Evolutionary conservation across 2,329 filamentous ascomycete genomes (phyloP).

Genomic region (Mariannaea sp.): DNA sequence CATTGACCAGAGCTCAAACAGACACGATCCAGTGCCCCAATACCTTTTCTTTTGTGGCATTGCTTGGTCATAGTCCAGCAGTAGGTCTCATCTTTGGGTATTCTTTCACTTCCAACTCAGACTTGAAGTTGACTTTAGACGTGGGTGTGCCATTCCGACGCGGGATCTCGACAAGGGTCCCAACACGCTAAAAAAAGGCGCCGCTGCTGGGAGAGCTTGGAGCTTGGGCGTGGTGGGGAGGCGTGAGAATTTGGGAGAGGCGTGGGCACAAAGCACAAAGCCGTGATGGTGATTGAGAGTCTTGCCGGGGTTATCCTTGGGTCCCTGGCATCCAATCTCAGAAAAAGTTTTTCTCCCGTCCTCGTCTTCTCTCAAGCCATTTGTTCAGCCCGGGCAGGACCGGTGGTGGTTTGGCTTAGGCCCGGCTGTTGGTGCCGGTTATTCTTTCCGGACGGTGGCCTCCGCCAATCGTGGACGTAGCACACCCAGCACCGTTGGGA

Average conservation of each 20-base stretch:
- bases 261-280: constrained; percentile 14
- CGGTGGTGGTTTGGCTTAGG: constrained; percentile 34
- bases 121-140: constrained; percentile 37
- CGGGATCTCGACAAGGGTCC: constrained; percentile 39
- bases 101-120: constrained; percentile 28
- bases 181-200: constrained; percentile 35
- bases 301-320: constrained; percentile 34
- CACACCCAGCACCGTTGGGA: constrained; percentile 2
- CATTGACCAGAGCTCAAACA: neutral
- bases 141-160: constrained; percentile 39
- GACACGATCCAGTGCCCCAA: constrained; percentile 1
- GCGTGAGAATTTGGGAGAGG: neutral
- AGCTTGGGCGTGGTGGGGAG: constrained; percentile 29
- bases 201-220: constrained; percentile 32
- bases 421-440: constrained; percentile 35
- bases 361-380: constrained; percentile 30
- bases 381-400: constrained; percentile 35
- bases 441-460: constrained; percentile 24
- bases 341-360: constrained; percentile 25
- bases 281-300: constrained; percentile 18
- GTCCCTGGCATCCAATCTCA: constrained; percentile 35
- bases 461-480: no score
- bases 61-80: constrained; percentile 1
- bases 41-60: constrained; percentile 3
- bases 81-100: constrained; percentile 19